Conservation (phyloP, 345 rosid genomes). For the Linum usitatissimum region DNA sequence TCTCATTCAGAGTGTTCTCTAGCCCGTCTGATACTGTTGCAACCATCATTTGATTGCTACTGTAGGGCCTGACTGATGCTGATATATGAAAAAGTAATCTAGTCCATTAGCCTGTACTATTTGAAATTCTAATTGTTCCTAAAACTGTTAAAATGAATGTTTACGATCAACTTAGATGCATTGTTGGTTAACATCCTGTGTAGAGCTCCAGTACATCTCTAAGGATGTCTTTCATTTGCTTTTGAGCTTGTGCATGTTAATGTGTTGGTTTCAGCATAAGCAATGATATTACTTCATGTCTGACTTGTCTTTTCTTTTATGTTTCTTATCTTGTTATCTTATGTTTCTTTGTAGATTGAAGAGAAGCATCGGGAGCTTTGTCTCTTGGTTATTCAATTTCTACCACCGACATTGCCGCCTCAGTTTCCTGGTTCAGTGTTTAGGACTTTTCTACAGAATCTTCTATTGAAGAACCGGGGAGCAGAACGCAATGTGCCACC, state of each 20-base stretch:
- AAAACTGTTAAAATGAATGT: background rate
- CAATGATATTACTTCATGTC: background rate
- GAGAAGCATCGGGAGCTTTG: slow-evolving; percentile 91
- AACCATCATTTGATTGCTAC: background rate
- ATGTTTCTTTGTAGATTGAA: slow-evolving; percentile 54
- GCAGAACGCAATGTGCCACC: slow-evolving; percentile 72
- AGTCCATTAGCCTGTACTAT: background rate
- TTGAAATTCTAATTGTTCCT: background rate
- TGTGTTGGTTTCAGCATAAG: background rate
- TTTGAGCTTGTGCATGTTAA: background rate
- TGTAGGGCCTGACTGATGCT: background rate
- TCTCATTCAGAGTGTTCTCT: background rate
- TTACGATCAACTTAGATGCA: background rate
- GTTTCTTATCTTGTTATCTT: background rate
- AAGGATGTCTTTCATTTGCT: background rate
- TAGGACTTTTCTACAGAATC: slow-evolving; percentile 73
- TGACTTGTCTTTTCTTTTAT: background rate
- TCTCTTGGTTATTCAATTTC: slow-evolving; percentile 78
- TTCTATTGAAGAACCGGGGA: slow-evolving; percentile 77
- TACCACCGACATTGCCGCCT: slow-evolving; percentile 60
- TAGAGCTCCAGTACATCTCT: background rate
- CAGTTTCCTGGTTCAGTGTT: slow-evolving; percentile 90
- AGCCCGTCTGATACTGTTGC: background rate
- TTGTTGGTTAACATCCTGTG: background rate
- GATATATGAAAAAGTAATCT: background rate